Evolutionary conservation across 768 basidiomycete species (phyloP).

Genomic region (Macrolepiota albuminosa): DNA sequence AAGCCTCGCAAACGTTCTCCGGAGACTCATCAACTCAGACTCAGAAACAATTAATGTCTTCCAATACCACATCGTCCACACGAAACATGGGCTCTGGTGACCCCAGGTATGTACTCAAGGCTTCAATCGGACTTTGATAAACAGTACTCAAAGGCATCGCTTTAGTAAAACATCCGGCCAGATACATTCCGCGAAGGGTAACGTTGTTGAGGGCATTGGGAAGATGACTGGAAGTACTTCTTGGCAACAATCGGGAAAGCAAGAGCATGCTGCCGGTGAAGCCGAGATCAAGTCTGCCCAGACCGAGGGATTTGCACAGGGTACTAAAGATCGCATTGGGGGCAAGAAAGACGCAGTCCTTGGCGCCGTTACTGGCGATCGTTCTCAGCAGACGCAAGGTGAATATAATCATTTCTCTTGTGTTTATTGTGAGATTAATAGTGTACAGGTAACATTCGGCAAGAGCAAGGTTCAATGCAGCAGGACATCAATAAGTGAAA

Average conservation of each 20-base stretch:
- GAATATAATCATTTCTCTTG: slow-evolving; percentile 1
- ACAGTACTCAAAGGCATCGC: accelerated
- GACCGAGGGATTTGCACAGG: slow-evolving; percentile 45
- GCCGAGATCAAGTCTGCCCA: slow-evolving; percentile 42
- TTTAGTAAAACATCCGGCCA: slow-evolving; percentile 37
- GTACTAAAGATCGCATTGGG: slow-evolving; percentile 35
- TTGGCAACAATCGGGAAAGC: slow-evolving; percentile 42
- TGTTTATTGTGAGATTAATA: neutral
- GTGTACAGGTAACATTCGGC: slow-evolving; percentile 36
- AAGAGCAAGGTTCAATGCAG: slow-evolving; percentile 16
- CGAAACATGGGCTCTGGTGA: slow-evolving; percentile 2
- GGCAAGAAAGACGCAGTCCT: slow-evolving; percentile 45
- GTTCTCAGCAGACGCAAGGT: slow-evolving; percentile 36
- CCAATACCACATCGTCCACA: neutral
- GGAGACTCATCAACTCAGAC: too few species aligned
- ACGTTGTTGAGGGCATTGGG: slow-evolving; percentile 31
- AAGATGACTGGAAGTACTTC: slow-evolving; percentile 38
- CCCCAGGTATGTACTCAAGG: slow-evolving; percentile 4
- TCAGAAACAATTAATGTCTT: neutral
- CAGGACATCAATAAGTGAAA: slow-evolving; percentile 14
- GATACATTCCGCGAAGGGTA: slow-evolving; percentile 39
- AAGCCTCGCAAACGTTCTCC: neutral
- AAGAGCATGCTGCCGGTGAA: slow-evolving; percentile 48
- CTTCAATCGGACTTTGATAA: neutral
- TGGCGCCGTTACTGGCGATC: slow-evolving; percentile 49